Conservation (phyloP, 140 eudicot genomes). For the Eryngium alpinum region DNA sequence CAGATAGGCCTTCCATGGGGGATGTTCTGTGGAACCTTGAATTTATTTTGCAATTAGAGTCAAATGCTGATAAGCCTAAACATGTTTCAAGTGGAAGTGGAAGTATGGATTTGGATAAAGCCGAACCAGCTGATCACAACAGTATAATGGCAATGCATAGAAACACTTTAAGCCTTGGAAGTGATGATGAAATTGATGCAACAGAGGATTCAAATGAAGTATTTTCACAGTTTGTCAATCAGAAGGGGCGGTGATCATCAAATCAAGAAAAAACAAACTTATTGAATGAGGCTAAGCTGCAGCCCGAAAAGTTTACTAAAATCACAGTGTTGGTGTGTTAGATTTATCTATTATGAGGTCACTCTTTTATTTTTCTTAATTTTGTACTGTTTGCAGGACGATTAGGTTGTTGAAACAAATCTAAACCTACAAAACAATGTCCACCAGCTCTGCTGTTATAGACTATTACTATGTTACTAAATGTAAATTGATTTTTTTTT, state of each 20-base stretch:
- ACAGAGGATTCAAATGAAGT: slow-evolving; percentile 20
- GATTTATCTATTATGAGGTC: no score
- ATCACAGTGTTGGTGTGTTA: no score
- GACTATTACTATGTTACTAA: no score
- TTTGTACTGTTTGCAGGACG: no score
- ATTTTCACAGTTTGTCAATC: slow-evolving; percentile 64
- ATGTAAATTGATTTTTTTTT: no score
- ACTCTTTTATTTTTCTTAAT: no score
- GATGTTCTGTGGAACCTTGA: slow-evolving; percentile 75
- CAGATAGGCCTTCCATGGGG: slow-evolving; percentile 71
- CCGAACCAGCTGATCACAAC: slow-evolving; percentile 29
- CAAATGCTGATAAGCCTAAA: slow-evolving; percentile 19
- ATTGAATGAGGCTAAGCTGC: no score
- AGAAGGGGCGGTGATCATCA: slow-evolving; percentile 36
- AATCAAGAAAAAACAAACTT: no score
- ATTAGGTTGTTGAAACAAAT: no score
- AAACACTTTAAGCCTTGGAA: slow-evolving; percentile 48
- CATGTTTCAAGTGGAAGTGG: slow-evolving; percentile 10
- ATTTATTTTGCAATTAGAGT: slow-evolving; percentile 44
- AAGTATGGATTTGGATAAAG: slow-evolving; percentile 24
- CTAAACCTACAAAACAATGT: no score
- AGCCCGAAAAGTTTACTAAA: no score
- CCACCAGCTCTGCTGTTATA: no score
- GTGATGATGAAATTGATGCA: slow-evolving; percentile 17
- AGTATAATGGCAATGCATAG: slow-evolving; percentile 57